Evolutionary conservation across 345 rosid species (phyloP).

Genomic region (Populus alba): DNA sequence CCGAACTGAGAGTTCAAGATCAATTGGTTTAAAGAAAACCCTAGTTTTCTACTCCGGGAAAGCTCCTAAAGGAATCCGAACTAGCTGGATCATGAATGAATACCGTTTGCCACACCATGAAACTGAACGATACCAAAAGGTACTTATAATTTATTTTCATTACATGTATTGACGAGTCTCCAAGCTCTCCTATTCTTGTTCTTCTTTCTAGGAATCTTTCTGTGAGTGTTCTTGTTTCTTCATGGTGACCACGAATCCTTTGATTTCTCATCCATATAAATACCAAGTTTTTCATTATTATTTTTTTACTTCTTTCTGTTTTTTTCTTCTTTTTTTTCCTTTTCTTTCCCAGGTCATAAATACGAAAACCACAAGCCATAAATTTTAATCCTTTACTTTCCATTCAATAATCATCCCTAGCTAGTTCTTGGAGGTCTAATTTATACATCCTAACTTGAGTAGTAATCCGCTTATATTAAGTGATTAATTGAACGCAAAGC

Average conservation of each 20-base stretch:
- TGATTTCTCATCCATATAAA: neutral
- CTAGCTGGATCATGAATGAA: slow-evolving; percentile 99
- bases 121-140: slow-evolving; percentile 90
- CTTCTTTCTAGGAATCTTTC: neutral
- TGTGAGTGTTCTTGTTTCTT: neutral
- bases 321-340: neutral
- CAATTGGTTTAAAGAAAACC: slow-evolving; percentile 97
- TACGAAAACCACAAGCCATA: neutral
- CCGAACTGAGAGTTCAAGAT: slow-evolving; percentile 61
- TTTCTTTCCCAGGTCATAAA: neutral
- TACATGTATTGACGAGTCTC: no score
- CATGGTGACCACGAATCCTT: neutral
- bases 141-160: slow-evolving; percentile 9
- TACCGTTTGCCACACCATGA: slow-evolving; percentile 97
- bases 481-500: neutral
- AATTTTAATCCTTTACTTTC: neutral
- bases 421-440: neutral
- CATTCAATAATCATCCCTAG: neutral
- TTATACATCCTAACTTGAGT: neutral
- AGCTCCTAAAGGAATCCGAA: slow-evolving; percentile 95
- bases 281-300: no score
- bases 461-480: neutral
- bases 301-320: neutral
- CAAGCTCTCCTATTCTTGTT: neutral
- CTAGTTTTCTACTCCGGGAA: slow-evolving; percentile 98